Percentiles rank a stretch among this genome's conserved stretches.
phyloP scores from a whole-genome alignment of 2,329 filamentous ascomycete species.

The Epichloe scottii region DNA sequence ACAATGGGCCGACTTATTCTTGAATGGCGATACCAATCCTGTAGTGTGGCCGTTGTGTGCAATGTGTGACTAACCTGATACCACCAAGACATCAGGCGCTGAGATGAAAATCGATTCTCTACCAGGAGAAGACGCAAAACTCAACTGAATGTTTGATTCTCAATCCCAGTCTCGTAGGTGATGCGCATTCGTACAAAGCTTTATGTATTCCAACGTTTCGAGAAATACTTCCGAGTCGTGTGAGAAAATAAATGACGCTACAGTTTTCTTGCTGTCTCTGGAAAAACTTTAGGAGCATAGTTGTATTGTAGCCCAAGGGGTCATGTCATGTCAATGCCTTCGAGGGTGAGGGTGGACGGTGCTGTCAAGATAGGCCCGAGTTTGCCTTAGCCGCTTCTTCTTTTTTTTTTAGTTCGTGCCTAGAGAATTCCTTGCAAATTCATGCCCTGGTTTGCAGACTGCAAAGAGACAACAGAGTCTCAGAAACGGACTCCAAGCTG shows the following conservation, averaged over 20 bases:
- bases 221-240: not conserved
- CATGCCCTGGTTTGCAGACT: not conserved
- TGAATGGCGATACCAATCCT: constrained; percentile 42
- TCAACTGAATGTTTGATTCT: not conserved
- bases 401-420: not conserved
- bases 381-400: not conserved
- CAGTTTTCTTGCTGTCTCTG: not conserved
- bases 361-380: constrained; percentile 9
- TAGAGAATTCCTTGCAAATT: not conserved
- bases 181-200: not conserved
- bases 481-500: not conserved
- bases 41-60: constrained; percentile 16
- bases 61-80: not conserved
- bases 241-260: not conserved
- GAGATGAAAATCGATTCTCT: not conserved
- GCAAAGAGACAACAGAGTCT: not conserved
- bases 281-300: not conserved
- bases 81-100: not conserved
- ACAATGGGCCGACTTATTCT: constrained; percentile 24
- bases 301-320: not conserved
- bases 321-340: not conserved
- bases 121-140: not conserved
- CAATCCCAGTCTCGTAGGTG: not conserved
- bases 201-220: not conserved
- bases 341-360: not conserved